Percentiles rank a stretch among this genome's conserved stretches.
These are phyloP conservation scores for Chlorencoelia australis DNA, from an alignment of 2,329 filamentous ascomycete genomes.

Conservation along the genomic window DNA sequence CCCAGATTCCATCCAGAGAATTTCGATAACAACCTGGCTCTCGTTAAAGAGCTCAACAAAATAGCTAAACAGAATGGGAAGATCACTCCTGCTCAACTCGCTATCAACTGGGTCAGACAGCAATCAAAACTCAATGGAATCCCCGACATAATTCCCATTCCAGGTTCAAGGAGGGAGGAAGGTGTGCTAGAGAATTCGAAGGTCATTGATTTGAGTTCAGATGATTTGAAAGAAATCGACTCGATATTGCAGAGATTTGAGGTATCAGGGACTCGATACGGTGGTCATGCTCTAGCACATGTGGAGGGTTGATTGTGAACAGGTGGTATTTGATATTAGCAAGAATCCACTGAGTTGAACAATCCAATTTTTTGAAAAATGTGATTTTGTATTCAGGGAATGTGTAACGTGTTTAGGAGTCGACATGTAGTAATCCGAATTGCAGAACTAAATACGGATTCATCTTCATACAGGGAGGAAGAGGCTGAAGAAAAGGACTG, in stretches of 20 bases:
- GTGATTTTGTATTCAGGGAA: slow-evolving; percentile 20
- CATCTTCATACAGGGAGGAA: slow-evolving; percentile 14
- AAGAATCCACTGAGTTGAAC: too few species aligned
- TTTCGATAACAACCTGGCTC: slow-evolving; percentile 53
- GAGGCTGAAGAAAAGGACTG: not conserved
- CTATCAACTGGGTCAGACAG: slow-evolving; percentile 44
- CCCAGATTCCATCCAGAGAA: slow-evolving; percentile 54
- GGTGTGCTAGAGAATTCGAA: slow-evolving; percentile 52
- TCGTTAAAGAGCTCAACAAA: slow-evolving; percentile 46
- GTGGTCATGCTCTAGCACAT: not conserved
- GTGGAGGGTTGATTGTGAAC: too few species aligned
- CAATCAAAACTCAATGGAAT: slow-evolving; percentile 23
- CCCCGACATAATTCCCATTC: slow-evolving; percentile 50
- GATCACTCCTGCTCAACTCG: slow-evolving; percentile 52
- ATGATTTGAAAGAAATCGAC: slow-evolving; percentile 43
- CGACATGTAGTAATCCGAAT: slow-evolving; percentile 23
- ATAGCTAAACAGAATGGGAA: slow-evolving; percentile 47
- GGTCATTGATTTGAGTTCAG: slow-evolving; percentile 37
- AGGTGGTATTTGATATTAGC: too few species aligned
- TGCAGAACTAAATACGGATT: slow-evolving; percentile 25
- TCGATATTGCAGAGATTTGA: slow-evolving; percentile 38
- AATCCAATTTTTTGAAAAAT: too few species aligned
- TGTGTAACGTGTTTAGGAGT: slow-evolving; percentile 23
- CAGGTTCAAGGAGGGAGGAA: slow-evolving; percentile 47
- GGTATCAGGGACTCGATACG: slow-evolving; percentile 39